A percentile compares a stretch with the other conserved stretches of the same genome.
Evolutionary conservation across 345 rosid species (phyloP).

Genomic region (Raphanus sativus): DNA sequence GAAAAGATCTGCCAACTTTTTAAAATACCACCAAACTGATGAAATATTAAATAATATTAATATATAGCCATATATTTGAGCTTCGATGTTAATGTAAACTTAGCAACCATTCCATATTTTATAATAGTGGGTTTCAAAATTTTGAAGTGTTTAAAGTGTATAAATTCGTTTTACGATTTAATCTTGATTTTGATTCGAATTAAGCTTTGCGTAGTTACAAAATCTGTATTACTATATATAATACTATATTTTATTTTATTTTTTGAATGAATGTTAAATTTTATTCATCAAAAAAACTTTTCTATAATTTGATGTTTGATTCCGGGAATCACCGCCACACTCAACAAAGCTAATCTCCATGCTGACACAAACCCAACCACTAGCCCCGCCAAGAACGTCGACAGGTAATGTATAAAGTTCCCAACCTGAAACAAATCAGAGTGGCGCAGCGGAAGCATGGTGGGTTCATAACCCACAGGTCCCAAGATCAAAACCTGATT

Average conservation of each 20-base stretch:
- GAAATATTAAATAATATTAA: neutral
- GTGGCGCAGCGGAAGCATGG: slow-evolving; percentile 76
- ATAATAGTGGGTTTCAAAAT: neutral
- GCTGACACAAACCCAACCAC: too few relatives aligned
- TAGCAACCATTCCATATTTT: neutral
- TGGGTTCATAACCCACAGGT: slow-evolving; percentile 89
- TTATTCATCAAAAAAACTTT: too few relatives aligned
- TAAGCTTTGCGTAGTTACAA: neutral
- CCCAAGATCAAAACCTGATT: slow-evolving; percentile 84
- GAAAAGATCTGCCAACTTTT: neutral
- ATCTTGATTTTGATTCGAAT: neutral
- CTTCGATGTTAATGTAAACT: neutral
- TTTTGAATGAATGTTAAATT: too few relatives aligned
- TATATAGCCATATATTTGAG: neutral
- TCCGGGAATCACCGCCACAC: too few relatives aligned
- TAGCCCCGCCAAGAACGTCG: too few relatives aligned
- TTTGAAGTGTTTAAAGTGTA: neutral
- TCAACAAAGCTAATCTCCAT: too few relatives aligned
- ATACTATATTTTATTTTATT: too few relatives aligned
- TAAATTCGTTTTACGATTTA: neutral
- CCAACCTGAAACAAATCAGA: slow-evolving; percentile 34
- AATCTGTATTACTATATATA: neutral
- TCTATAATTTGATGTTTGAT: too few relatives aligned
- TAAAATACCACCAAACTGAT: neutral
- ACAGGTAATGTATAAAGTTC: too few relatives aligned